Base-by-base conservation (phyloP, 108 stramenopile species). In the Skeletonema marinoi region DNA sequence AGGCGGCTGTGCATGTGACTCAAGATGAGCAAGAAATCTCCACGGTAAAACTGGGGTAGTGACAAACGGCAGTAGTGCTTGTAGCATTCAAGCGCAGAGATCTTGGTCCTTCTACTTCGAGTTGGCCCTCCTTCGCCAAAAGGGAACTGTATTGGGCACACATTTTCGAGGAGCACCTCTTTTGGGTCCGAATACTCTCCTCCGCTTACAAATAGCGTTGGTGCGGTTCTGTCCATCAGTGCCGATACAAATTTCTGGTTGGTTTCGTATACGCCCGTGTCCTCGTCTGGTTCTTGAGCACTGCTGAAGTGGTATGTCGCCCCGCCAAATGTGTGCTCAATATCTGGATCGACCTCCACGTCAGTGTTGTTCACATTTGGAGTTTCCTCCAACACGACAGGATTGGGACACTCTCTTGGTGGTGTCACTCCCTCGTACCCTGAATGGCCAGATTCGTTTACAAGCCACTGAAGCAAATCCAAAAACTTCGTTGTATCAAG, bases 41-140 rank as follows among this genome's bases (percentile, higher is more conserved):
- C 54, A 6, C 65, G 64, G 36, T 65, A 29, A 19, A 74, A 65
- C 42, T 74, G 64, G 25, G 50, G 35, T 29, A 74, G 19, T 0
- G 73, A 46, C 10, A 66, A 17, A 4, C 25, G 35, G 21, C 65
- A 14, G 39, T 74, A 74, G 3, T n/a, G 31, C 35, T 56, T 42
- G 35, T 58, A 54, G 35, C 73, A 74, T 17, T 19, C 65, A 32
- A 29, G 63, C 3, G 11, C 9, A 3, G 73, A 74, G 42, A 74
- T 39, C 17, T 33, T 14, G 4, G 51, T 58, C n/a, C n/a, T 48
- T n/a, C 73, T 44, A 25, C n/a, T n/a, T n/a, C n/a, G n/a, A n/a
- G n/a, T n/a, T n/a, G 73, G 73, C 21, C 73, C 73, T 3, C 73
- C 73, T 7, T 29, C 48, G 8, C 73, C 73, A 59, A 54, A 74